phyloP scores from a whole-genome alignment of 306 rosid genomes.

The Sophora flavescens region DNA sequence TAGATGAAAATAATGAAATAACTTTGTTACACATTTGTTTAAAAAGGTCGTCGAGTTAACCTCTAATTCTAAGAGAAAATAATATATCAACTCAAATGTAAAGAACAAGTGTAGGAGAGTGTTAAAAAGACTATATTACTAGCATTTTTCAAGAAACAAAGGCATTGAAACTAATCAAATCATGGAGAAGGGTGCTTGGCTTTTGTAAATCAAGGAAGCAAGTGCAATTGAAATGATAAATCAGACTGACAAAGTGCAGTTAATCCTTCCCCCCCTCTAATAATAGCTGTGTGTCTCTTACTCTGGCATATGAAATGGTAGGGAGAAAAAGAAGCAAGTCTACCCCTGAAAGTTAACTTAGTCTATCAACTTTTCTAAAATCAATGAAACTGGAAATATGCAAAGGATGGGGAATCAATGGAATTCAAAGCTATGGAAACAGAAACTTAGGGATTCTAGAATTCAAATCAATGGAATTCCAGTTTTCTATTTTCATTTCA shows the following conservation, averaged over 20 bases:
- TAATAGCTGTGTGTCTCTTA: background rate
- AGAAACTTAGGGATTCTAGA: slow-evolving; percentile 38
- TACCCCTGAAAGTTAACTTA: no score
- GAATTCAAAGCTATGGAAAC: slow-evolving; percentile 4
- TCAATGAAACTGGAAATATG: slow-evolving; percentile 21
- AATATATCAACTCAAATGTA: background rate
- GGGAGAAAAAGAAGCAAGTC: background rate
- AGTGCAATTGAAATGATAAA: background rate
- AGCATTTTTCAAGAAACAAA: no score
- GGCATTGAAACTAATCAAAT: no score
- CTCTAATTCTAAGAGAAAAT: background rate
- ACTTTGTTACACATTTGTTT: no score
- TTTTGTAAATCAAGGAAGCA: background rate
- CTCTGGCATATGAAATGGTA: background rate
- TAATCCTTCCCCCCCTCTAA: background rate
- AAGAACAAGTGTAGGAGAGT: background rate
- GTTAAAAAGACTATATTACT: no score
- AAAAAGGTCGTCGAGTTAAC: background rate
- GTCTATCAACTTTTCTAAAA: background rate
- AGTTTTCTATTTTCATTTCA: no score
- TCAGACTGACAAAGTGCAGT: background rate
- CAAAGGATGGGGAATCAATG: background rate
- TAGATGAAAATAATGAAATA: no score
- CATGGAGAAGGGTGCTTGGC: no score
- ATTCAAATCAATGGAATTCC: no score